These are phyloP conservation scores for Kwoniella bestiolae DNA, from an alignment of 768 basidiomycete species.

Conservation along the genomic window DNA sequence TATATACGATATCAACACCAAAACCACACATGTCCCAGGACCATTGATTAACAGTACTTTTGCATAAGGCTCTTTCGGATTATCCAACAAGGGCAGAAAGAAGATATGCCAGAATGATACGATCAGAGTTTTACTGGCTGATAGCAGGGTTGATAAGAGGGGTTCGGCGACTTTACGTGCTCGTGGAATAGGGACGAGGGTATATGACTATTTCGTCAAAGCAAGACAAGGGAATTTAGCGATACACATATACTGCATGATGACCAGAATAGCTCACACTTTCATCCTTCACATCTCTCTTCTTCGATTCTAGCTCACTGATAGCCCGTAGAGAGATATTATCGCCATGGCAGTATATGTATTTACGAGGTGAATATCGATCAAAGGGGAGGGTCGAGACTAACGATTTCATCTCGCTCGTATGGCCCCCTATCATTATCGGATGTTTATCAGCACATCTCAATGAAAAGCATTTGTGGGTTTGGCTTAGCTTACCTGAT, in stretches of 20 bases:
- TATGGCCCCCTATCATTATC: constrained; percentile 80
- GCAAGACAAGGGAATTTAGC: background rate
- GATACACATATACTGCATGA: background rate
- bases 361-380: constrained; percentile 76
- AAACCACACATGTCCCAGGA: constrained; percentile 86
- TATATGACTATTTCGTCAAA: constrained; percentile 15
- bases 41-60: constrained; percentile 89
- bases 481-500: constrained; percentile 80
- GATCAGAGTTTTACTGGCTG: constrained; percentile 68
- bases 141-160: constrained; percentile 69
- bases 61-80: constrained; percentile 56
- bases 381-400: constrained; percentile 72
- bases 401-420: constrained; percentile 78
- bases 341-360: constrained; percentile 83
- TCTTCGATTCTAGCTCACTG: constrained; percentile 65
- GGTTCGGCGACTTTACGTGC: constrained; percentile 86
- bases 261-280: background rate
- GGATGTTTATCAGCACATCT: constrained; percentile 9
- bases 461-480: background rate
- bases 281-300: constrained; percentile 29
- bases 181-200: constrained; percentile 68
- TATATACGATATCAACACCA: constrained; percentile 72
- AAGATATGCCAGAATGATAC: constrained; percentile 68
- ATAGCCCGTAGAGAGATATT: constrained; percentile 75
- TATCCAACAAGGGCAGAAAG: constrained; percentile 60